Percentiles rank a stretch among this genome's conserved stretches.
phyloP scores from a whole-genome alignment of 176 grass and related monocot species.

The Saccharum officinarum region DNA sequence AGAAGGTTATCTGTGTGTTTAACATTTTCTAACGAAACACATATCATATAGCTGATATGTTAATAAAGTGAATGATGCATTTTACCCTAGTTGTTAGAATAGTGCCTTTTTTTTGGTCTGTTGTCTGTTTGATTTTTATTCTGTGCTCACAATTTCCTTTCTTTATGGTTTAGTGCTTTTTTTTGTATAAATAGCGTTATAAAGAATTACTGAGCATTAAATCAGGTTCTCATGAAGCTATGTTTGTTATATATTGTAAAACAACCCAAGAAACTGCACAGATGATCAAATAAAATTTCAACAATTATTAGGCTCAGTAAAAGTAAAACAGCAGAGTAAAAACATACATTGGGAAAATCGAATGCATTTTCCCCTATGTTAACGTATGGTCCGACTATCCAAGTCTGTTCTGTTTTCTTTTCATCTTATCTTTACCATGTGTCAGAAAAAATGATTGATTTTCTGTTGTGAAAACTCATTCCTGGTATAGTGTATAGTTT shows the following conservation, averaged over 20 bases:
- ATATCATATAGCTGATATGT: not conserved
- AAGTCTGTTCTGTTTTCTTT: not conserved
- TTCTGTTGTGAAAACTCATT: not conserved
- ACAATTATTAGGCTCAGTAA: not conserved
- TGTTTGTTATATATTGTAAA: conserved; percentile 1
- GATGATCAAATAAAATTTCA: not conserved
- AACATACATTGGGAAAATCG: not conserved
- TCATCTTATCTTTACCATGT: not conserved
- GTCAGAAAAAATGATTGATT: not conserved
- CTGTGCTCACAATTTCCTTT: not conserved
- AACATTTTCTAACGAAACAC: not conserved
- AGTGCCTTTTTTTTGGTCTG: not conserved
- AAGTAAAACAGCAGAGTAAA: not conserved
- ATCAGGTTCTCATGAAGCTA: conserved; percentile 7
- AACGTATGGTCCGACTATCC: not conserved
- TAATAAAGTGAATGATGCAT: not conserved
- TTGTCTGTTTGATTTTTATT: not conserved
- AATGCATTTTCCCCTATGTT: not conserved
- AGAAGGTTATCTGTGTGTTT: not conserved
- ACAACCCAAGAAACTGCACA: not conserved
- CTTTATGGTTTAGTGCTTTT: not conserved
- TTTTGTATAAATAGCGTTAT: not conserved
- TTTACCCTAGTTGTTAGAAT: not conserved
- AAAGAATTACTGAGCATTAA: not conserved
- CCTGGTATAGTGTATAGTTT: not conserved